Evolutionary conservation across 441 rosid species (phyloP).

Genomic region (Gossypium armourianum): DNA sequence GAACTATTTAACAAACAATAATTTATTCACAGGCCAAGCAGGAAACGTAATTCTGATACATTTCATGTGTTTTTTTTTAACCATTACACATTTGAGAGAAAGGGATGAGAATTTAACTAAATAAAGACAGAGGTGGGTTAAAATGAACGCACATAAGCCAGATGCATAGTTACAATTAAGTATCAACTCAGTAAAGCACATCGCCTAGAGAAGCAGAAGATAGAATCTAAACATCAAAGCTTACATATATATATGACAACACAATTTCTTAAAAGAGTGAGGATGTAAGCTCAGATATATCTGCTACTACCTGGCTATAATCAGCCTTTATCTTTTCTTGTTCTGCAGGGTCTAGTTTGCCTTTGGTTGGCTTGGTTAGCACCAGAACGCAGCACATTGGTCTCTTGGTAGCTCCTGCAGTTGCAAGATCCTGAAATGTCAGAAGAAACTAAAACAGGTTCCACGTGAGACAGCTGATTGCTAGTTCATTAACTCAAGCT

Average conservation of each 20-base stretch:
- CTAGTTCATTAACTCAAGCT: not conserved
- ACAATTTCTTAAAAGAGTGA: conserved; percentile 18
- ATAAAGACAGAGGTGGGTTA: not conserved
- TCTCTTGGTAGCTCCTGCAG: conserved; percentile 32
- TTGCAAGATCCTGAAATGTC: conserved; percentile 26
- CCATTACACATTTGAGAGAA: not conserved
- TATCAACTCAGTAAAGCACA: conserved; percentile 17
- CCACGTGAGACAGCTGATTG: not conserved
- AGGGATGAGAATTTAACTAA: not conserved
- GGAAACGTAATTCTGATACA: not conserved
- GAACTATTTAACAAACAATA: not conserved
- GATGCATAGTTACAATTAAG: not conserved
- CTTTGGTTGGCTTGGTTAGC: conserved; percentile 22
- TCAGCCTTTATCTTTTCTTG: conserved; percentile 11
- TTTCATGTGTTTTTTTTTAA: not conserved
- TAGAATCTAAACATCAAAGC: conserved; percentile 5
- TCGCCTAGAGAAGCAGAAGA: not conserved
- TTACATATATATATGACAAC: not conserved
- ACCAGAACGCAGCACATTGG: conserved; percentile 30
- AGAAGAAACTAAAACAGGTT: not conserved
- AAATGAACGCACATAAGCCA: not conserved
- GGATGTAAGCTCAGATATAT: conserved; percentile 6
- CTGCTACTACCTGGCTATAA: conserved; percentile 5
- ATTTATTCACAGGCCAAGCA: not conserved
- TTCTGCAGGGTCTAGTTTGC: conserved; percentile 19